phyloP scores from a whole-genome alignment of 805 yeast species.

The Starmerella vitae region DNA sequence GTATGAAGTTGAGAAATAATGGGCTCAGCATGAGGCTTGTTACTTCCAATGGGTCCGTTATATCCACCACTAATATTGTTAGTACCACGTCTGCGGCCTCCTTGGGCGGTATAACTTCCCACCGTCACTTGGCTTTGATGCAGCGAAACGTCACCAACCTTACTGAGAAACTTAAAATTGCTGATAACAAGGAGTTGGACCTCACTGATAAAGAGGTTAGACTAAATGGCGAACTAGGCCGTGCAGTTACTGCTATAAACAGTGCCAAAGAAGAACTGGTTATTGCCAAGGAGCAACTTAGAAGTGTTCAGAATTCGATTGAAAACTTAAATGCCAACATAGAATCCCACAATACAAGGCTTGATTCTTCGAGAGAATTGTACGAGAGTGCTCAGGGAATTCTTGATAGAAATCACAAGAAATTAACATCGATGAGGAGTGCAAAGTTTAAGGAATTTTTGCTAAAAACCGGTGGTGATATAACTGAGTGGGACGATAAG shows the following conservation, averaged over 20 bases:
- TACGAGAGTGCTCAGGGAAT: background rate
- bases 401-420: background rate
- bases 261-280: conserved; percentile 4
- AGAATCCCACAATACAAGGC: background rate
- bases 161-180: conserved; percentile 21
- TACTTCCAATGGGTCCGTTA: conserved; percentile 69
- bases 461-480: conserved; percentile 9
- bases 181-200: conserved; percentile 25
- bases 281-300: conserved; percentile 6
- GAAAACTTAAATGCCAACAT: conserved; percentile 4
- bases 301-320: conserved; percentile 6
- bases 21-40: conserved; percentile 53
- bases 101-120: conserved; percentile 2
- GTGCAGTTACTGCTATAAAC: background rate
- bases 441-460: conserved; percentile 11
- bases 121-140: conserved; percentile 13
- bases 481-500: conserved; percentile 15
- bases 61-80: conserved; percentile 79
- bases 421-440: background rate
- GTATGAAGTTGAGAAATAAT: conserved; percentile 61
- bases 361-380: background rate
- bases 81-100: conserved; percentile 47
- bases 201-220: conserved; percentile 29
- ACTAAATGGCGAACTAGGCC: conserved; percentile 5
- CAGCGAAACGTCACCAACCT: conserved; percentile 12